phyloP scores from a whole-genome alignment of 148 eudicot genomes.

The Persicaria maculosa region DNA sequence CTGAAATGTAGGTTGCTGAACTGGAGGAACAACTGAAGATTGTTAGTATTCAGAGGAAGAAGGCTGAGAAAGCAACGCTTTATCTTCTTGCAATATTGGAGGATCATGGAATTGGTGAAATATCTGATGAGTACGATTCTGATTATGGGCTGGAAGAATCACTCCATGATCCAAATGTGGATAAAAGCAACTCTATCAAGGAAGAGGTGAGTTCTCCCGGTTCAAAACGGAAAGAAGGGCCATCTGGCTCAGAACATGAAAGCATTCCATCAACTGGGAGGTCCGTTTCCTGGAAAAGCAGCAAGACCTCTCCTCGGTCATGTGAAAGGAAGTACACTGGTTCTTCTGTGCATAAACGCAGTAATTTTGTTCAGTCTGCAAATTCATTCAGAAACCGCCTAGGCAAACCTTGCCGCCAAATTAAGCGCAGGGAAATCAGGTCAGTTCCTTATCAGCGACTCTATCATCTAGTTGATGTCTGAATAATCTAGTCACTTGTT shows the following conservation, averaged over 20 bases:
- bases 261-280: conserved; percentile 47
- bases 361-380: conserved; percentile 26
- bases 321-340: conserved; percentile 35
- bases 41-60: conserved; percentile 66
- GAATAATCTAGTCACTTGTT: too few species aligned
- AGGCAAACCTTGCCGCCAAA: conserved; percentile 76
- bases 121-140: conserved; percentile 53
- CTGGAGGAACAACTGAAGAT: conserved; percentile 69
- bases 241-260: conserved; percentile 51
- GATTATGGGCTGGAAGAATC: conserved; percentile 47
- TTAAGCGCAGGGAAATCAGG: conserved; percentile 41
- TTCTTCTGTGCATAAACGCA: conserved; percentile 35
- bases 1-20: conserved; percentile 44
- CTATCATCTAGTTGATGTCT: too few species aligned
- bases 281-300: conserved; percentile 76
- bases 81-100: conserved; percentile 62
- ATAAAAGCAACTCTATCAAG: conserved; percentile 19
- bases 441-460: conserved; percentile 10
- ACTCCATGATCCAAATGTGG: conserved; percentile 20
- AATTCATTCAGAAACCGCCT: conserved; percentile 37
- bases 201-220: conserved; percentile 27
- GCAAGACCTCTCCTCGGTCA: conserved; percentile 30
- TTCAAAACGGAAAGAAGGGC: conserved; percentile 26
- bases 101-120: conserved; percentile 46
- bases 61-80: conserved; percentile 72